Conservation (phyloP, 140 eudicot genomes). For the Anethum foeniculum region DNA sequence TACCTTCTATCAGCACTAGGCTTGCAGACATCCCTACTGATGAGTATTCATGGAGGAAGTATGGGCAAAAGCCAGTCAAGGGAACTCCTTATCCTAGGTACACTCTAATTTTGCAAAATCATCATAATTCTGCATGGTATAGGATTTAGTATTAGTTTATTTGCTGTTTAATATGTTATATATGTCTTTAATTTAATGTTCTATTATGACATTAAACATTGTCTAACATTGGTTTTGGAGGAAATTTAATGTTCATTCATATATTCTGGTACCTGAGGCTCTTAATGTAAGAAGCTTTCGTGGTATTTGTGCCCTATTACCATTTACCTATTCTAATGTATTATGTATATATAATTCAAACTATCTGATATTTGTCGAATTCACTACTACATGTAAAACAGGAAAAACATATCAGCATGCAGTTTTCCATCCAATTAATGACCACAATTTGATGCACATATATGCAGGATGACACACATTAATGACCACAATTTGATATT, state of each 20-base stretch:
- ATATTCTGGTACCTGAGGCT: background rate
- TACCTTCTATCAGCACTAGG: slow-evolving; percentile 87
- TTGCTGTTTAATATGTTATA: background rate
- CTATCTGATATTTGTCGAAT: background rate
- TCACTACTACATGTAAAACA: background rate
- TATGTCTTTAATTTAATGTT: background rate
- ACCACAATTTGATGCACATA: background rate
- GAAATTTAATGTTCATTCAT: background rate
- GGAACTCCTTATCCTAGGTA: slow-evolving; percentile 99
- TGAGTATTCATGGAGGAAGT: slow-evolving; percentile 97
- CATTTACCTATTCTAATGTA: background rate
- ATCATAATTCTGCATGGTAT: background rate
- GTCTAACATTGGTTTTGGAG: background rate
- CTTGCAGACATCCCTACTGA: slow-evolving; percentile 95
- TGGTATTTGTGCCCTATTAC: background rate
- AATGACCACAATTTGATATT: background rate
- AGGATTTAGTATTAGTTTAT: background rate
- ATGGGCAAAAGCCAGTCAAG: slow-evolving; percentile 97
- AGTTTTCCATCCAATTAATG: background rate
- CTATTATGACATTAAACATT: background rate
- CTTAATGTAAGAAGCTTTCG: background rate
- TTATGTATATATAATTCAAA: background rate
- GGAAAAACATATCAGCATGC: background rate
- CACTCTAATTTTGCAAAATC: background rate
- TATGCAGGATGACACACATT: background rate